Conservation (phyloP, 176 grass and related monocot species). For the Oryza officinalis region DNA sequence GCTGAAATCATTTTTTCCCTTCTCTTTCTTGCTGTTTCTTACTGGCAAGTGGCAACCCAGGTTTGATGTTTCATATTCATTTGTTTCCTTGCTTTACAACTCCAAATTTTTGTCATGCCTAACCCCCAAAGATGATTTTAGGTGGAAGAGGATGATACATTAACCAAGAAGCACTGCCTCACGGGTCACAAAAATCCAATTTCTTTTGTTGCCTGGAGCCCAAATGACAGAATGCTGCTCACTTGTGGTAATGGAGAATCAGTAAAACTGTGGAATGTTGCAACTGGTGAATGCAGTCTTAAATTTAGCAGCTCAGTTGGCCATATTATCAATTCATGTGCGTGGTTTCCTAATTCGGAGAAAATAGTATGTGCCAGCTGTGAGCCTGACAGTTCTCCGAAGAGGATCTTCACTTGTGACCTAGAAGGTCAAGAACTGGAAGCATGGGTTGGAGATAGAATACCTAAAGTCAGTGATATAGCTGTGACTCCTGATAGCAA, state of each 20-base stretch:
- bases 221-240: conserved; percentile 81
- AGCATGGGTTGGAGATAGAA: conserved; percentile 89
- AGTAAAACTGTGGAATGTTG: conserved; percentile 82
- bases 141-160: conserved; percentile 76
- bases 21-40: not conserved
- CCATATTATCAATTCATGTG: conserved; percentile 65
- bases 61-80: conserved; percentile 10
- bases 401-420: conserved; percentile 87
- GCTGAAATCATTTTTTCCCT: conserved; percentile 12
- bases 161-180: conserved; percentile 68
- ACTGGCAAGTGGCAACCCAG: not conserved
- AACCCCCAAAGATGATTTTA: conserved; percentile 44
- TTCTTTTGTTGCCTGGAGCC: conserved; percentile 90
- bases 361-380: conserved; percentile 88
- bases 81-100: conserved; percentile 19
- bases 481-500: conserved; percentile 75
- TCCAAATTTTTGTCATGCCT: conserved; percentile 17
- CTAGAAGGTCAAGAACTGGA: conserved; percentile 72
- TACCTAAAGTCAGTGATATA: conserved; percentile 87
- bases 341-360: conserved; percentile 91
- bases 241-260: conserved; percentile 71
- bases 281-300: conserved; percentile 66
- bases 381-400: conserved; percentile 43
- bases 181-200: conserved; percentile 66
- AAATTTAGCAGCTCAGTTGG: conserved; percentile 47